Base-by-base conservation (phyloP, 495 filamentous ascomycete genomes). In the Aspergillus egyptiacus region DNA sequence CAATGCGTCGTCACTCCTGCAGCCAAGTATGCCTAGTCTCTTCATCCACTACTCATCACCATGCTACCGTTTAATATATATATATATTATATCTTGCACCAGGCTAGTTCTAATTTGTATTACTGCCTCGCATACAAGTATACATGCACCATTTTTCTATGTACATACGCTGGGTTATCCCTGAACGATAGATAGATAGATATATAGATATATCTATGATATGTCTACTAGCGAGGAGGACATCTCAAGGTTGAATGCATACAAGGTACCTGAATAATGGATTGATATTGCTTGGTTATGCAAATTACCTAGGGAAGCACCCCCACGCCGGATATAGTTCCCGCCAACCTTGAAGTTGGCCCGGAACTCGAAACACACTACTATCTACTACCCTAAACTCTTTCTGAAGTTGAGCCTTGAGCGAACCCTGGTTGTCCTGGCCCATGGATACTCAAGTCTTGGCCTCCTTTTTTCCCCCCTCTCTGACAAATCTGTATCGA, bases 341-440 rank as follows among this genome's bases (percentile, higher is more conserved):
- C 24, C 24, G 24, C 24, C 8, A 27, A 27, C 24, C 24, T 27
- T 27, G 24, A 27, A 27, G 4, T 5, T 27, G 4, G 24, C n/a
- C n/a, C n/a, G n/a, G n/a, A n/a, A n/a, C n/a, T n/a, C n/a, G n/a
- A n/a, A n/a, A n/a, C n/a, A n/a, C n/a, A n/a, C n/a, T n/a, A n/a
- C n/a, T n/a, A n/a, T n/a, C n/a, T n/a, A n/a, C n/a, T n/a, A n/a
- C n/a, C n/a, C n/a, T n/a, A n/a, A n/a, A n/a, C n/a, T 11, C 11
- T 30, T 30, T 5, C 27, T 30, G 10, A 32, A 2, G 30, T 32
- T 32, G 30, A 32, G 10, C 4, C 4, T 30, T 30, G 4, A 32
- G 59, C 60, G 60, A 68, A 70, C 60, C 63, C 64, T 64, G 60
- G 67, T 63, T 57, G 55, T 58, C 63, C 63, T 51, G 64, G 19